Conservation (phyloP, 1,284 basidiomycete species). For the Peniophora sp. region DNA sequence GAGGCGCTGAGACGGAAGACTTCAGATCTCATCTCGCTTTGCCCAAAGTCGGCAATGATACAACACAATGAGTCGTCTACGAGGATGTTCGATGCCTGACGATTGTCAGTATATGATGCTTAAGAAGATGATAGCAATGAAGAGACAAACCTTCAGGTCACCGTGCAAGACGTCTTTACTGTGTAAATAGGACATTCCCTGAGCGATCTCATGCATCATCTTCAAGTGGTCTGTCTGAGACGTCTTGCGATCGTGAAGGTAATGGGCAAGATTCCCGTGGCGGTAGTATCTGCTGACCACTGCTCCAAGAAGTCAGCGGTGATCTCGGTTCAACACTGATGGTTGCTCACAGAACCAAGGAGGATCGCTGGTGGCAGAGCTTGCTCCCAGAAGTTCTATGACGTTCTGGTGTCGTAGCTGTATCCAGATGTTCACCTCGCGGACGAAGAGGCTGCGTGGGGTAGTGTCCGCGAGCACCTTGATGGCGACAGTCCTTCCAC, state of each 20-base stretch:
- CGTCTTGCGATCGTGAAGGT: conserved; percentile 31
- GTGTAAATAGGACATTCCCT: conserved; percentile 74
- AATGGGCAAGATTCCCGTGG: conserved; percentile 34
- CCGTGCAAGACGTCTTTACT: conserved; percentile 58
- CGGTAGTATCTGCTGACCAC: conserved; percentile 53
- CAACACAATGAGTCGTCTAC: conserved; percentile 59
- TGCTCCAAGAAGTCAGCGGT: neutral
- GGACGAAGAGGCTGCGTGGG: conserved; percentile 25
- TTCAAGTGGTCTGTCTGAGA: conserved; percentile 39
- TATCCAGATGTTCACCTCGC: conserved; percentile 31
- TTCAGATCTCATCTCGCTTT: conserved; percentile 70
- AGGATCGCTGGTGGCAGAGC: conserved; percentile 28
- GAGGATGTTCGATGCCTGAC: conserved; percentile 54
- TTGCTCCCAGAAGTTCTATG: conserved; percentile 34
- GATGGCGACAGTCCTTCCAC: conserved; percentile 46
- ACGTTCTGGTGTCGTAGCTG: conserved; percentile 31
- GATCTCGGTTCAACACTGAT: neutral
- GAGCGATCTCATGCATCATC: conserved; percentile 63
- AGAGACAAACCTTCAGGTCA: conserved; percentile 50
- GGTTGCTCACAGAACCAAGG: conserved; percentile 32
- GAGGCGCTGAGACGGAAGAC: conserved; percentile 50
- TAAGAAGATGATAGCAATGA: neutral
- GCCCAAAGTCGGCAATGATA: conserved; percentile 72
- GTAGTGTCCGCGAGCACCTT: conserved; percentile 32
- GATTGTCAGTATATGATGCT: neutral